Evolutionary conservation across 305 asterid genomes (phyloP).

Genomic region (Fraxinus xanthoxyloides): DNA sequence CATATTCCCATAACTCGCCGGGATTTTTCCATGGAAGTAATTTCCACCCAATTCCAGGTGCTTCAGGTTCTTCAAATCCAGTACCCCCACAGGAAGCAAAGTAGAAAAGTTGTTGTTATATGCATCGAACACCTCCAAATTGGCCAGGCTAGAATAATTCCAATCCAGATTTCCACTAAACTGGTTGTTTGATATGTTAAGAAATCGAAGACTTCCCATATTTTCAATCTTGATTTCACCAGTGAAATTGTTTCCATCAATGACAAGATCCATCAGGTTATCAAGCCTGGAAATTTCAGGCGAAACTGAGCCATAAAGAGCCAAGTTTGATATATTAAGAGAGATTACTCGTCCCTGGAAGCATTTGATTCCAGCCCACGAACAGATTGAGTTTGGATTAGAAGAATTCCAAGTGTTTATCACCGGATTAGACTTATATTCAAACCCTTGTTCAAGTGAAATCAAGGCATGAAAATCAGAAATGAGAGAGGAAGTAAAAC

Average conservation of each 20-base stretch:
- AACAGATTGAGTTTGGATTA: conserved; percentile 58
- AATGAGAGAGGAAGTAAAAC: conserved; percentile 46
- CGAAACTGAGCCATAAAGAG: conserved; percentile 69
- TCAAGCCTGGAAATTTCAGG: conserved; percentile 64
- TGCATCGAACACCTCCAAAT: conserved; percentile 67
- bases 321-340: conserved; percentile 61
- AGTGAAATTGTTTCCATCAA: conserved; percentile 97
- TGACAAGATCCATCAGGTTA: conserved; percentile 54
- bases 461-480: conserved; percentile 67
- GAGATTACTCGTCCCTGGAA: conserved; percentile 55
- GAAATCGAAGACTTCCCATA: conserved; percentile 51
- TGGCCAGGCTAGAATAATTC: conserved; percentile 63
- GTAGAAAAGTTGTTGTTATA: conserved; percentile 84
- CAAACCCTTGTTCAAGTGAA: conserved; percentile 57
- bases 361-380: conserved; percentile 80
- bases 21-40: conserved; percentile 70
- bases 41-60: conserved; percentile 89
- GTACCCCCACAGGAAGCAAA: conserved; percentile 60
- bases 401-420: conserved; percentile 61
- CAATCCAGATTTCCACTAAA: conserved; percentile 67
- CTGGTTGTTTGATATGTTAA: conserved; percentile 78
- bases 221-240: conserved; percentile 72
- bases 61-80: conserved; percentile 54
- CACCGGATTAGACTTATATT: conserved; percentile 29
- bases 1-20: conserved; percentile 57